A percentile compares a stretch with the other conserved stretches of the same genome.
Conservation (phyloP, 345 rosid genomes). For the Rhodomyrtus tomentosa region DNA sequence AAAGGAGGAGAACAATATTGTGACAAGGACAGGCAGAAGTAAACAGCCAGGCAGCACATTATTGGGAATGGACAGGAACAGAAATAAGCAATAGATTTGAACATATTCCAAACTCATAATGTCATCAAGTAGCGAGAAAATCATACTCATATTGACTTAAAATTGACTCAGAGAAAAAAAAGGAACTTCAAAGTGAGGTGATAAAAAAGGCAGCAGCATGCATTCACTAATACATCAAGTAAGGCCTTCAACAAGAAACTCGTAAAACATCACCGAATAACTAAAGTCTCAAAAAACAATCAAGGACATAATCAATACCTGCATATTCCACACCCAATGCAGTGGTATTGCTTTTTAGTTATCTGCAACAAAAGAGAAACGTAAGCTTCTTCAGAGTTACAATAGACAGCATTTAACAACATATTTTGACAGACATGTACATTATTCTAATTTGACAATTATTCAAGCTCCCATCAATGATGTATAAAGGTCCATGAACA, state of each 20-base stretch:
- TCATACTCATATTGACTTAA: not conserved
- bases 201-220: not conserved
- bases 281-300: not conserved
- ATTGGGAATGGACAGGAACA: not conserved
- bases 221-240: not conserved
- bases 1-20: not conserved
- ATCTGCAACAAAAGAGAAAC: conserved; percentile 33
- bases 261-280: not conserved
- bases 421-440: not conserved
- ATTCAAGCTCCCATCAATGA: not conserved
- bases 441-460: not conserved
- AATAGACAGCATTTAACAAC: not conserved
- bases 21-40: not conserved
- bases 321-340: conserved; percentile 57
- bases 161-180: not conserved
- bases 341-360: conserved; percentile 53
- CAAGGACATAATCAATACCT: conserved; percentile 12
- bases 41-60: not conserved
- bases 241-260: not conserved
- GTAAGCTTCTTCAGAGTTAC: not conserved
- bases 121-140: not conserved
- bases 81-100: not conserved
- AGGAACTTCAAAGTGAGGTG: not conserved
- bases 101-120: not conserved
- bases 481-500: not conserved